A percentile compares a stretch with the other conserved stretches of the same genome.
Conservation (phyloP, 805 yeast genomes). For the Saturnispora sanitii region DNA sequence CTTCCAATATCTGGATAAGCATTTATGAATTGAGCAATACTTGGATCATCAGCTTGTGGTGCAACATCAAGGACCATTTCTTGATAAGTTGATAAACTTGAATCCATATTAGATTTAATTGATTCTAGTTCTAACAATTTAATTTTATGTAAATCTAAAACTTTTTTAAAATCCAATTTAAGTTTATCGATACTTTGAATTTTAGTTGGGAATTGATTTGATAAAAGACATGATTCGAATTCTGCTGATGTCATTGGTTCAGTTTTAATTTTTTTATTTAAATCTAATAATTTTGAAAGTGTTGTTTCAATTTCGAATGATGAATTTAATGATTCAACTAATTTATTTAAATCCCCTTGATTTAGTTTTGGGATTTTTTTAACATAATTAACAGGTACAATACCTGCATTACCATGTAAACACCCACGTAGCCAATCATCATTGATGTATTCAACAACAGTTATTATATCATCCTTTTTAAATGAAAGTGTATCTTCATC, state of each 20-base stretch:
- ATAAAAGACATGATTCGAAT: constrained; percentile 31
- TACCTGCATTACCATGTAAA: constrained; percentile 68
- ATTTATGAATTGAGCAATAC: constrained; percentile 9
- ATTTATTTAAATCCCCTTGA: constrained; percentile 41
- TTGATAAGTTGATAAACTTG: constrained; percentile 63
- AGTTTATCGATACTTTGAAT: constrained; percentile 66
- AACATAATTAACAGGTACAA: constrained; percentile 89
- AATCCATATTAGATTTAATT: constrained; percentile 58
- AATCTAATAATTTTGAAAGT: constrained; percentile 40
- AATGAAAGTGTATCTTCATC: constrained; percentile 87
- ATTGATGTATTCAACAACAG: constrained; percentile 78
- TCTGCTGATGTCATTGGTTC: constrained; percentile 28
- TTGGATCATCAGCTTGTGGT: constrained; percentile 12
- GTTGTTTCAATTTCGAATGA: constrained; percentile 62
- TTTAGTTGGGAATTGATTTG: constrained; percentile 58
- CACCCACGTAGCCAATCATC: constrained; percentile 96
- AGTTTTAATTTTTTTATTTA: constrained; percentile 26
- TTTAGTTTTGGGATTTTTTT: constrained; percentile 63
- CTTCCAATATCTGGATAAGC: constrained; percentile 13
- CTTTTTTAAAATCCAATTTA: constrained; percentile 62
- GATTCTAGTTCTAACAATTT: constrained; percentile 69
- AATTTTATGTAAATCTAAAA: constrained; percentile 68
- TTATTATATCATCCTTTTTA: constrained; percentile 76
- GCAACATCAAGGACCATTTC: constrained; percentile 31
- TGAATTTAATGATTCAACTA: constrained; percentile 42